phyloP scores from a whole-genome alignment of 768 basidiomycete species.

The Phanerodontia chrysosporium region DNA sequence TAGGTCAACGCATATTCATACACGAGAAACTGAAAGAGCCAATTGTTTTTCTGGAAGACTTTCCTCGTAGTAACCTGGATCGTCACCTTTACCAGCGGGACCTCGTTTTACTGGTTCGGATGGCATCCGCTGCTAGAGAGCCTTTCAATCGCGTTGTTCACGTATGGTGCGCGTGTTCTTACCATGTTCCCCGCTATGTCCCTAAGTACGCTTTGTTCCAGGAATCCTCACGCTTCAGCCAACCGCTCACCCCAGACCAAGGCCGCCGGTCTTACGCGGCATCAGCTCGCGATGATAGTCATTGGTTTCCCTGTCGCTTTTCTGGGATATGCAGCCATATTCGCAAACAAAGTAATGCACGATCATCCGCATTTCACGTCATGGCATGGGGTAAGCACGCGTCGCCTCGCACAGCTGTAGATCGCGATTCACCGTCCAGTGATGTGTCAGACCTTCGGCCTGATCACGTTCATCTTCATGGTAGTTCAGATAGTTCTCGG shows the following conservation, averaged over 20 bases:
- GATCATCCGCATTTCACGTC: conserved; percentile 56
- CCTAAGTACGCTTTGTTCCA: conserved; percentile 22
- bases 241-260: conserved; percentile 63
- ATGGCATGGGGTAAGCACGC: conserved; percentile 66
- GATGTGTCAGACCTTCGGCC: conserved; percentile 51
- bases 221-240: conserved; percentile 76
- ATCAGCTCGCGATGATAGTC: conserved; percentile 58
- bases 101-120: conserved; percentile 32
- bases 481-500: conserved; percentile 58
- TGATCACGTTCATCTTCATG: conserved; percentile 60
- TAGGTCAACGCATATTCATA: not conserved
- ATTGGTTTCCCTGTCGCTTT: conserved; percentile 54
- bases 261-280: conserved; percentile 61
- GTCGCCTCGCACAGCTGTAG: not conserved
- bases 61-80: conserved; percentile 24
- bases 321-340: conserved; percentile 58
- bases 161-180: conserved; percentile 38
- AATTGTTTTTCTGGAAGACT: conserved; percentile 11
- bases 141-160: conserved; percentile 23
- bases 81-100: conserved; percentile 22
- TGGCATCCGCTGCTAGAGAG: conserved; percentile 39
- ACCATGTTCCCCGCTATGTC: no score
- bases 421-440: not conserved
- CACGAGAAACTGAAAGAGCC: not conserved
- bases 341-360: conserved; percentile 54